Conservation (phyloP, 2,329 filamentous ascomycete genomes). For the Thermoascus crustaceus region DNA sequence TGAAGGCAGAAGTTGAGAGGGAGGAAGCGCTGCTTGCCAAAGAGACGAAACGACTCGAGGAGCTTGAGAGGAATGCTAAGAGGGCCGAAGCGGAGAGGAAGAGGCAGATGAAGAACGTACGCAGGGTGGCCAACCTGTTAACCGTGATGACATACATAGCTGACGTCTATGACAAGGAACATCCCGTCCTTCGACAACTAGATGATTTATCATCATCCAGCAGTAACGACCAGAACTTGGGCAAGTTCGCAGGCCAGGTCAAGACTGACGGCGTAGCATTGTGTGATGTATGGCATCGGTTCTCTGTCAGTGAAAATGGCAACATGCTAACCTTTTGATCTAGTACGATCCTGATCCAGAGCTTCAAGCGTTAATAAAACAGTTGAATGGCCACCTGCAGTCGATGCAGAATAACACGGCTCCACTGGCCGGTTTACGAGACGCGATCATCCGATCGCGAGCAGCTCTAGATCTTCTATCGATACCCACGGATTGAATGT, state of each 20-base stretch:
- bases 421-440: slow-evolving; percentile 28
- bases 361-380: slow-evolving; percentile 27
- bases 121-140: slow-evolving; percentile 1
- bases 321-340: slow-evolving; percentile 2
- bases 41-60: slow-evolving; percentile 33
- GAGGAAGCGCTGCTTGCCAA: slow-evolving; percentile 35
- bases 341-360: slow-evolving; percentile 33
- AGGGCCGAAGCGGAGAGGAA: slow-evolving; percentile 30
- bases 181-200: slow-evolving; percentile 31
- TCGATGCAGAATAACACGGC: slow-evolving; percentile 37
- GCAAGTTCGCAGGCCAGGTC: slow-evolving; percentile 20
- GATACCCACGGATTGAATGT: slow-evolving; percentile 24
- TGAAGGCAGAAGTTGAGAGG: slow-evolving; percentile 34
- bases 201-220: slow-evolving; percentile 17
- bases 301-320: neutral
- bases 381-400: slow-evolving; percentile 35
- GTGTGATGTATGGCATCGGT: slow-evolving; percentile 23
- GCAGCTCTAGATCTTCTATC: slow-evolving; percentile 25
- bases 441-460: slow-evolving; percentile 31
- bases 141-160: too few relatives aligned
- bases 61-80: slow-evolving; percentile 37
- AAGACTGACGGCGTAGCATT: slow-evolving; percentile 20
- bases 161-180: slow-evolving; percentile 21
- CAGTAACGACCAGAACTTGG: slow-evolving; percentile 9
- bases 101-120: slow-evolving; percentile 34